phyloP scores from a whole-genome alignment of 208 protist species.

The Trypanosomatidae sp. region DNA sequence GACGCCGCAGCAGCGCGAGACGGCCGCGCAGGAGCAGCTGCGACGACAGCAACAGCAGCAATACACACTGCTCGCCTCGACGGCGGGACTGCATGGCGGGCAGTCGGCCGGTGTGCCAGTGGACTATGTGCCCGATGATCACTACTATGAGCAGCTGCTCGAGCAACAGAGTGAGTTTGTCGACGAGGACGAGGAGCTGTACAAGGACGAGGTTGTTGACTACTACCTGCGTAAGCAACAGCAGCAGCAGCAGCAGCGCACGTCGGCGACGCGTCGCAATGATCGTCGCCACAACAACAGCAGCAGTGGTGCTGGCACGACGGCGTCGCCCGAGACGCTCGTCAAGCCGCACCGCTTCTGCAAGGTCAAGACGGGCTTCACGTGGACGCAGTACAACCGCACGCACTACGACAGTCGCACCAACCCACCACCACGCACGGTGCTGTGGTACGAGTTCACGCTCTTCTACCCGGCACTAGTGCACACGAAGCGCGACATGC shows the following conservation, averaged over 20 bases:
- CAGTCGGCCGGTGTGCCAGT: conserved; percentile 24
- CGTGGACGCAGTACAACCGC: conserved; percentile 98
- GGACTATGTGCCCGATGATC: conserved; percentile 57
- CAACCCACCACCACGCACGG: conserved; percentile 98
- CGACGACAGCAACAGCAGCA: conserved; percentile 9
- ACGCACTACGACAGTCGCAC: conserved; percentile 97
- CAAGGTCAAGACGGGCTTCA: conserved; percentile 96
- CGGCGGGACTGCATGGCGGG: conserved; percentile 3
- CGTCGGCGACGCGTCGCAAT: neutral
- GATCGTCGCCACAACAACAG: neutral
- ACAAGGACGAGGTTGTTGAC: conserved; percentile 71
- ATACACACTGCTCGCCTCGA: conserved; percentile 4
- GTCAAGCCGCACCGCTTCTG: conserved; percentile 98
- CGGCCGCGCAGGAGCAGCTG: conserved; percentile 23
- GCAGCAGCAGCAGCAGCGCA: conserved; percentile 1
- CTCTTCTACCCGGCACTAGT: conserved; percentile 98
- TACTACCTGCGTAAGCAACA: conserved; percentile 47
- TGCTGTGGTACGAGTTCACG: conserved; percentile 99
- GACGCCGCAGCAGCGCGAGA: conserved; percentile 31
- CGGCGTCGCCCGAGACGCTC: conserved; percentile 7
- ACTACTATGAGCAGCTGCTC: conserved; percentile 52
- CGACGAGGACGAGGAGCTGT: conserved; percentile 75
- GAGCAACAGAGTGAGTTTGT: conserved; percentile 53
- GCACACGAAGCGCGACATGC: conserved; percentile 83
- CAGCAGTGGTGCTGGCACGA: neutral